Conservation (phyloP, 202 grass and related monocot species). For the Eragrostis tef region DNA sequence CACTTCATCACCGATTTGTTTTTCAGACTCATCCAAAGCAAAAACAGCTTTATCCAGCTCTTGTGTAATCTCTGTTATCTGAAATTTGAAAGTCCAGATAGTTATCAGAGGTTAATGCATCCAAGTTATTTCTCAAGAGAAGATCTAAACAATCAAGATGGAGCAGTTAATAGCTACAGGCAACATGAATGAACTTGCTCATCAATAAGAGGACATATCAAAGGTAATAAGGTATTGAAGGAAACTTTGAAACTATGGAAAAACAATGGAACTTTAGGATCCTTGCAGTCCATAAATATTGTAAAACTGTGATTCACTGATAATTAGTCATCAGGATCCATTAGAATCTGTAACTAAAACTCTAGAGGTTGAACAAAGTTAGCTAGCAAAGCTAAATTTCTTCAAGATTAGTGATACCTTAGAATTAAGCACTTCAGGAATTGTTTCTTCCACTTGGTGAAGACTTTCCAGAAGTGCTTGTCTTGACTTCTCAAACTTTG, state of each 20-base stretch:
- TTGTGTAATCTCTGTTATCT: constrained; percentile 60
- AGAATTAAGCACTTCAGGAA: constrained; percentile 51
- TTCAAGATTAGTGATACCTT: constrained; percentile 49
- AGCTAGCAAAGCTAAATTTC: constrained; percentile 8
- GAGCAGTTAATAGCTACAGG: background rate
- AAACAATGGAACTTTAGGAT: background rate
- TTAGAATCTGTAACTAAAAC: constrained; percentile 29
- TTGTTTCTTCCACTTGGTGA: constrained; percentile 62
- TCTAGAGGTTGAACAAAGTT: constrained; percentile 6
- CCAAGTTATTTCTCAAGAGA: background rate
- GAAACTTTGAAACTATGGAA: constrained; percentile 28
- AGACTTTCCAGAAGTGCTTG: constrained; percentile 71
- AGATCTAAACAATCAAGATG: constrained; percentile 3
- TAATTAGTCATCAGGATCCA: constrained; percentile 5
- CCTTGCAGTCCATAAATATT: background rate
- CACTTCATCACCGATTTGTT: constrained; percentile 60
- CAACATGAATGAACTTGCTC: background rate
- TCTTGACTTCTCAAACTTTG: constrained; percentile 85
- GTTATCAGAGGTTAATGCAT: constrained; percentile 21
- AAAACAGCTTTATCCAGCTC: constrained; percentile 67
- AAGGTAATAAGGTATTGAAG: constrained; percentile 29
- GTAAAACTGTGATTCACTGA: background rate
- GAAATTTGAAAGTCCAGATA: constrained; percentile 10
- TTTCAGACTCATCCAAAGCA: constrained; percentile 66
- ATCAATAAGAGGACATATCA: constrained; percentile 9